Evolutionary conservation across 192 early-diverging fungal species (phyloP), one percentile per base, ranked within the genome.

Genomic region (Backusella luteola): DNA sequence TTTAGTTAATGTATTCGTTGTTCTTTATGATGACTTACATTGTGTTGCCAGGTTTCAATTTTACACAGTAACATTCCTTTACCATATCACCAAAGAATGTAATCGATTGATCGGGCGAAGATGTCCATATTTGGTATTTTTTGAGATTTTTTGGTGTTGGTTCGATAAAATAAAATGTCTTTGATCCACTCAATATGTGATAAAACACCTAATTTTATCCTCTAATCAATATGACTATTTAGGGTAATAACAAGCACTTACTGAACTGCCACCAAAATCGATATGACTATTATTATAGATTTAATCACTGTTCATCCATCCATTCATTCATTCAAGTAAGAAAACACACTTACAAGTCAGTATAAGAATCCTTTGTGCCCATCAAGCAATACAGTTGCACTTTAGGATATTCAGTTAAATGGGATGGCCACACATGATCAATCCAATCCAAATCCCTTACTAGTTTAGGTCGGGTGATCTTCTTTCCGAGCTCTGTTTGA

Each of bases 301-400:
- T 44, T 44, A 39, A 11, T 19, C 15, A 39, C 8, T 39, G 9
- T 39, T 11, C 38, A 39, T 39, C 1, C 6, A 0, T 39, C 9
- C 38, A 39, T 39, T 11, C 38, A 39, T 39, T 11, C 6, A 0
- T 39, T 39, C 38, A 39, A 6, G 32, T 0, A 3, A 32, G 0
- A 32, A 39, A 39, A 2, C 9, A 39, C 11, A 39, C 87, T 80
- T 84, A 88, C 87, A 93, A 96, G 79, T 97, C 96, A 23, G 96
- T 96, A 79, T 94, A 97, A 23, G 94, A 92, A 67, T 96, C 92
- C 77, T 91, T 88, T n/a, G 95, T 93, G 44, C 94, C 91, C 96
- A 98, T 96, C 71, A 96, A 80, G 76, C 96, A 98, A 78, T 98
- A 96, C 8, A 96, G 86, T 77, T 96, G 94, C 0, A 96, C 94